phyloP scores from a whole-genome alignment of 1,284 basidiomycete genomes.

The Irpex lacteus region DNA sequence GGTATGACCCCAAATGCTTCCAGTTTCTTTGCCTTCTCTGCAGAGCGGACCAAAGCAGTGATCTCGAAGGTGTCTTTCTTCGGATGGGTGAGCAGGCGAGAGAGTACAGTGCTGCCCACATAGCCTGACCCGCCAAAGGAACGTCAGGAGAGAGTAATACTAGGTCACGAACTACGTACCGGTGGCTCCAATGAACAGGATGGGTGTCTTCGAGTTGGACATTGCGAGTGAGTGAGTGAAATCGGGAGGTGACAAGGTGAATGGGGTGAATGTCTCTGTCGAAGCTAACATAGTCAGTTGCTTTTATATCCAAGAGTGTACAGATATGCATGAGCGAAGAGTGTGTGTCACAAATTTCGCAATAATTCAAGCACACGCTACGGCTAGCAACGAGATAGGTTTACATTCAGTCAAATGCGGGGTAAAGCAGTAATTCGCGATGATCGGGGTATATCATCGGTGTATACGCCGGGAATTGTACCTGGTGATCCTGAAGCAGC shows the following conservation, averaged over 20 bases:
- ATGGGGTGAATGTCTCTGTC: too few relatives aligned
- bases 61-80: slow-evolving; percentile 18
- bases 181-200: slow-evolving; percentile 11
- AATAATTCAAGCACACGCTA: not conserved
- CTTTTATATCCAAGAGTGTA: too few relatives aligned
- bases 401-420: not conserved
- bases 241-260: not conserved
- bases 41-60: slow-evolving; percentile 19
- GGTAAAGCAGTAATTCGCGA: too few relatives aligned
- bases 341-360: not conserved
- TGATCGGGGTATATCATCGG: too few relatives aligned
- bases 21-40: slow-evolving; percentile 21
- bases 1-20: slow-evolving; percentile 20
- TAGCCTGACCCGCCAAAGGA: slow-evolving; percentile 17
- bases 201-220: not conserved
- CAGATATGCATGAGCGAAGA: too few relatives aligned
- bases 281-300: too few relatives aligned
- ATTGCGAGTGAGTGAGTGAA: not conserved
- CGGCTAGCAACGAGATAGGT: not conserved
- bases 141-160: not conserved
- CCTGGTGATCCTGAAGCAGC: too few relatives aligned
- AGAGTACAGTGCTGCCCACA: slow-evolving; percentile 22
- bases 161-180: slow-evolving; percentile 7
- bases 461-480: too few relatives aligned
- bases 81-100: slow-evolving; percentile 20